phyloP scores from a whole-genome alignment of 2,329 filamentous ascomycete genomes.

The Coniochaeta ligniaria region DNA sequence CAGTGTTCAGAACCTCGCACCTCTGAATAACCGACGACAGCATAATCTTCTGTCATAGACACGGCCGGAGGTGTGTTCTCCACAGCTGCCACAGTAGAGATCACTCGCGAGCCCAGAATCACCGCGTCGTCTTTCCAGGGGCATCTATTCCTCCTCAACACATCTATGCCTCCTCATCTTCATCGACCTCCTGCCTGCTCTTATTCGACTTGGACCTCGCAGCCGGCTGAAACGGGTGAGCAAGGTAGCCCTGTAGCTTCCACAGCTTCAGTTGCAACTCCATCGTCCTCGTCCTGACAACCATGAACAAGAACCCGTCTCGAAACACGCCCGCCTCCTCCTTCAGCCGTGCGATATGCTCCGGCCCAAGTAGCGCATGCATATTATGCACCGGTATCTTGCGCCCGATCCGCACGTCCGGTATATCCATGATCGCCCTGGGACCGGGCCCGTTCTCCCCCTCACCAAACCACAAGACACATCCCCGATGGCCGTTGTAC shows the following conservation, averaged over 20 bases:
- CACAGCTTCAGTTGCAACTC: slow-evolving; percentile 45
- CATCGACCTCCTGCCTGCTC: neutral
- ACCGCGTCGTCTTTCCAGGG: too few relatives aligned
- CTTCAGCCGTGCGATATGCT: slow-evolving; percentile 33
- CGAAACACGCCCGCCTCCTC: slow-evolving; percentile 23
- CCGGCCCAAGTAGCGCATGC: slow-evolving; percentile 38
- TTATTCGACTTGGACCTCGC: neutral
- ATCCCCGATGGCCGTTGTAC: slow-evolving; percentile 31
- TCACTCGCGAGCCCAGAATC: too few relatives aligned
- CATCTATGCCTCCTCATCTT: neutral
- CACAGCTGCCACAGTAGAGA: too few relatives aligned
- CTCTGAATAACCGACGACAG: too few relatives aligned
- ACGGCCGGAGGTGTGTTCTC: too few relatives aligned
- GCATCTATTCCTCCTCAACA: neutral
- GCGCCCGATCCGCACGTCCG: slow-evolving; percentile 20
- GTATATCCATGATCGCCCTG: slow-evolving; percentile 38
- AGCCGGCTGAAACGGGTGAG: neutral
- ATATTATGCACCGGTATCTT: slow-evolving; percentile 48
- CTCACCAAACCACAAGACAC: slow-evolving; percentile 33
- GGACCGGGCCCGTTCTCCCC: slow-evolving; percentile 19
- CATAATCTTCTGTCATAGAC: too few relatives aligned
- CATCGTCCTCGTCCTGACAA: slow-evolving; percentile 33
- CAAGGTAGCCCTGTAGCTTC: slow-evolving; percentile 50
- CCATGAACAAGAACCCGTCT: slow-evolving; percentile 32
- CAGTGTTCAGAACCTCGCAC: too few relatives aligned